Base-by-base conservation (phyloP, 345 rosid genomes). In the Bruguiera gymnorhiza region DNA sequence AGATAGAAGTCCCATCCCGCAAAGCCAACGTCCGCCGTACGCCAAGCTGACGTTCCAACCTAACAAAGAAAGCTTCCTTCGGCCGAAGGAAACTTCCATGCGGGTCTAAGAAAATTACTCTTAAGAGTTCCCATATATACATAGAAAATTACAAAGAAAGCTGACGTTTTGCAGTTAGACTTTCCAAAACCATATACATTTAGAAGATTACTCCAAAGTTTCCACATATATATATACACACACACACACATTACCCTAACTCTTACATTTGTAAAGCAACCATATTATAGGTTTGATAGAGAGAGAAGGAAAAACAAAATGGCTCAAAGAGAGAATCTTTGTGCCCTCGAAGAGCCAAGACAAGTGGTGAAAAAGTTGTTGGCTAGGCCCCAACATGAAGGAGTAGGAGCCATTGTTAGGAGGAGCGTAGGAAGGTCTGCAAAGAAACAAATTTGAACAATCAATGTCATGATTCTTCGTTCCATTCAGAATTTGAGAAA, bases 361-460 rank as follows among this genome's bases (percentile, higher is more conserved):
- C 73, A 71, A 30, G 96, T 84, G 48, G 96, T 80, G 54, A 87
- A 83, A 61, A 93, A 86, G 78, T 87, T 89, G 79, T 82, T 87
- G 81, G 92, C 98, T 4, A 84, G 91, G 82, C 93, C 89, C n/a
- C 98, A 91, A 31, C 87, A 76, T 37, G 98, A 91, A 84, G 98
- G 98, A 1, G 64, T 84, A 2, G 98, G 98, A n/a, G 93, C 97
- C 67, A 69, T 81, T 62, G 98, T 91, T 31, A 85, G 96, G 77
- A 93, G 98, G 82, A 93, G 97, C 85, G 87, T 93, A 39, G 98
- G 98, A 75, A 80, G 97, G 98, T 90, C 65, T 73, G 61, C 29
- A 7, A 7, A 24, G 19, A 32, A 7, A 19, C 13, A 37, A 53
- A 39, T 20, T 19, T 32, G 18, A 19, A 11, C 48, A 11, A 34